These are phyloP conservation scores for Sarcodon sp. DNA, from an alignment of 768 basidiomycete species.

Conservation along the genomic window DNA sequence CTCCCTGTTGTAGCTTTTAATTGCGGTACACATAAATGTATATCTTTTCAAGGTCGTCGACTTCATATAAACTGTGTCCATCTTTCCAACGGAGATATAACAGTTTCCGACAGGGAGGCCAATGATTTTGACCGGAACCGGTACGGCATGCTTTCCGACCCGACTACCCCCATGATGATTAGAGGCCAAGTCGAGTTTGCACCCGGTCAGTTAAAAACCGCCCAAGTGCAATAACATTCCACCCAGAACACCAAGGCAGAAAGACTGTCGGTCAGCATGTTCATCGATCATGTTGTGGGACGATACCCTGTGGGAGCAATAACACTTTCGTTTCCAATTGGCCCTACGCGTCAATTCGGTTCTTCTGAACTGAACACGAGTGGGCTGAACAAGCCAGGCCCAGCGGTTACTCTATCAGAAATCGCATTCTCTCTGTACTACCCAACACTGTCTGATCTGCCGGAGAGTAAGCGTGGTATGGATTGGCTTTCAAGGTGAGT, in stretches of 20 bases:
- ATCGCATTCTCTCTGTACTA: constrained; percentile 55
- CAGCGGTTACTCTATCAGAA: constrained; percentile 44
- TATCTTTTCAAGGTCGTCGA: no score
- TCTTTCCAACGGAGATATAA: no score
- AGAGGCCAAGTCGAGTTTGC: no score
- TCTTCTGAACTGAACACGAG: constrained; percentile 21
- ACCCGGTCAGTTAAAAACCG: no score
- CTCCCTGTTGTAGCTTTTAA: no score
- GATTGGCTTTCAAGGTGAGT: constrained; percentile 47
- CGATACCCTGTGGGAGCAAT: constrained; percentile 46
- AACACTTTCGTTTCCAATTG: constrained; percentile 37
- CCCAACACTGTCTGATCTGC: constrained; percentile 27
- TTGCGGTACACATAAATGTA: no score
- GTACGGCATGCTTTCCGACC: no score
- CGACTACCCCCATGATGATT: no score
- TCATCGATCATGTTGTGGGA: constrained; percentile 17
- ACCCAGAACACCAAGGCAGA: neutral
- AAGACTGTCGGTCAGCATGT: neutral
- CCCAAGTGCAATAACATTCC: no score
- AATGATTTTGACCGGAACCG: no score
- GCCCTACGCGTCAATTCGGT: constrained; percentile 25
- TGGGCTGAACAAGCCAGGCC: constrained; percentile 14
- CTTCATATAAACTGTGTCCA: no score
- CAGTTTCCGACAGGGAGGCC: no score
- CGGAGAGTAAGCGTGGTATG: constrained; percentile 24